These are phyloP conservation scores for Ilex asprella DNA, from an alignment of 257 asterid species.

Conservation along the genomic window DNA sequence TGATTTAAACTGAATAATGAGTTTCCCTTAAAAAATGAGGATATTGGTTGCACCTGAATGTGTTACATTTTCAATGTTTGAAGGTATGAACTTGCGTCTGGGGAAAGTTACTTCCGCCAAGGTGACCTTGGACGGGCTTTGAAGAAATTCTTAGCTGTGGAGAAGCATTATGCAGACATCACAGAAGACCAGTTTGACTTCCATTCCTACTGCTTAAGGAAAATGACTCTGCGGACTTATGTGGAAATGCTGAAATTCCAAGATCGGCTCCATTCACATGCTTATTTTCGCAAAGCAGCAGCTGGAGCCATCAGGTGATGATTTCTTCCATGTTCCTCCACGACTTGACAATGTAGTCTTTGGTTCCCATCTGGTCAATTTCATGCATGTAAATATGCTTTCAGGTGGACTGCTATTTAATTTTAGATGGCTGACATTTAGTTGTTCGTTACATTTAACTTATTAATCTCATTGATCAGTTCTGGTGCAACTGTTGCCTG, in stretches of 20 bases:
- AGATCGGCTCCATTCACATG: constrained; percentile 84
- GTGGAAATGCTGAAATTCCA: constrained; percentile 91
- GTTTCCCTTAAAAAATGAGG: background rate
- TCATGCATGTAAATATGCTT: background rate
- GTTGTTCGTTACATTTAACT: background rate
- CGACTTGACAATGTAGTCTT: background rate
- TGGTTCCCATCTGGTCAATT: background rate
- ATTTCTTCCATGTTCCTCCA: constrained; percentile 8
- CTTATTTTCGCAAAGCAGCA: constrained; percentile 94
- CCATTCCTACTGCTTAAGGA: constrained; percentile 94
- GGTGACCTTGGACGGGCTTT: constrained; percentile 92
- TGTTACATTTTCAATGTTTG: constrained; percentile 1
- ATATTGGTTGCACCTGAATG: too few species aligned
- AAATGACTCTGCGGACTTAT: constrained; percentile 93
- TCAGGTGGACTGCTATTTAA: background rate
- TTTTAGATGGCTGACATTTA: background rate
- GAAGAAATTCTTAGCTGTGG: constrained; percentile 96
- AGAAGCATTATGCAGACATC: constrained; percentile 92
- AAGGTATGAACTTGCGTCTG: constrained; percentile 96
- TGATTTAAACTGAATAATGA: background rate
- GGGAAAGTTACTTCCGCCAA: constrained; percentile 94
- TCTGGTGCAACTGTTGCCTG: too few species aligned
- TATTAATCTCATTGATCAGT: background rate
- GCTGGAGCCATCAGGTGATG: constrained; percentile 75
- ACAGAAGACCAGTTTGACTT: constrained; percentile 97